Percentiles rank a stretch among this genome's conserved stretches.
Conservation (phyloP, 345 rosid species). For the Ceriops decandra region DNA sequence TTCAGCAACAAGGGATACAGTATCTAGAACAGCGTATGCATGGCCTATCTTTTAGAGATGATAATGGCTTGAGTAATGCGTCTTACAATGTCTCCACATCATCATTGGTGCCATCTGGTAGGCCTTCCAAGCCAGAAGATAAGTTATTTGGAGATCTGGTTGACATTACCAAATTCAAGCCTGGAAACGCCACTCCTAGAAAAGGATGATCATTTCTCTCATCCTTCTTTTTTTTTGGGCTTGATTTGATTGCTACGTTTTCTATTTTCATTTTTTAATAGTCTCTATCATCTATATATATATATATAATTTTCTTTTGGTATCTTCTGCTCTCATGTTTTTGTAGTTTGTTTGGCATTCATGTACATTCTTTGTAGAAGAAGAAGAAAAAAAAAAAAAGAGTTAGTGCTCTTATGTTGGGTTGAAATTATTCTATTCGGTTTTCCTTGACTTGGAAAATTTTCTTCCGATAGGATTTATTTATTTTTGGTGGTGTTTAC, state of each 20-base stretch:
- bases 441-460: neutral
- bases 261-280: neutral
- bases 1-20: slow-evolving; percentile 55
- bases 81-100: slow-evolving; percentile 51
- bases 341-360: slow-evolving; percentile 37
- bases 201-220: slow-evolving; percentile 32
- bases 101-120: slow-evolving; percentile 55
- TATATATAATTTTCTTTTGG: slow-evolving; percentile 8
- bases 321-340: slow-evolving; percentile 18
- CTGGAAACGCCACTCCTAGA: slow-evolving; percentile 56
- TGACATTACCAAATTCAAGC: slow-evolving; percentile 78
- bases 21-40: slow-evolving; percentile 76
- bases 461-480: too few species aligned
- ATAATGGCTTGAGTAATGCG: slow-evolving; percentile 27
- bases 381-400: slow-evolving; percentile 6
- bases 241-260: slow-evolving; percentile 1
- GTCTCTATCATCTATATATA: slow-evolving; percentile 15
- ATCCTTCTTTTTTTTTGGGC: slow-evolving; percentile 11
- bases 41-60: slow-evolving; percentile 31
- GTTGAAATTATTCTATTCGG: slow-evolving; percentile 11
- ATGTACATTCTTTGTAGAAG: slow-evolving; percentile 55
- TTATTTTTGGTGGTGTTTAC: too few species aligned
- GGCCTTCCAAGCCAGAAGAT: slow-evolving; percentile 45
- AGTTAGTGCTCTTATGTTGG: slow-evolving; percentile 3
- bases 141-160: slow-evolving; percentile 97